Evolutionary conservation across 192 early-diverging fungal genomes (phyloP), one percentile per base, ranked within the genome.

Genomic region (Entomortierella beljakovae): DNA sequence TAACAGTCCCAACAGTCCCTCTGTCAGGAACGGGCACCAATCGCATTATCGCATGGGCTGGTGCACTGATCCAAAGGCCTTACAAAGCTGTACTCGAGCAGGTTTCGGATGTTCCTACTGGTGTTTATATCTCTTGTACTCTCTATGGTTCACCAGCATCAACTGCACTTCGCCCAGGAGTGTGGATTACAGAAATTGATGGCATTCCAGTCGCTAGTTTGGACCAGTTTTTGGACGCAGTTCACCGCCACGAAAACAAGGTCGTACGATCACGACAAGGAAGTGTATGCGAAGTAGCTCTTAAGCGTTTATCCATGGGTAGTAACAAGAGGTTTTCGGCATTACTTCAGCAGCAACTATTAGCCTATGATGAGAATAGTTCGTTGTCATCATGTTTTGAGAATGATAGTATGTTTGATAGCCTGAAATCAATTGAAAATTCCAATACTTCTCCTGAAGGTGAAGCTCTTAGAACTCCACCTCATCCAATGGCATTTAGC

Each of bases 1-100:
- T 98, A 25, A 64, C 60, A 3, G 91, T 97, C 1, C 89, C 90
- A 20, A 93, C 92, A 1, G 86, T 85, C 7, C 75, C 84, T 2
- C 77, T 83, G 58, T 67, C 83, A 35, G 84, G 85, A 8, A 83
- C 84, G 49, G 90, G 86, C 26, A 93, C 89, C 5, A 84, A 83
- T 9, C 87, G 91, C 34, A 84, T 95, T 0, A 80, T 98, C 35
- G 83, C 89, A 20, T 98, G 96, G 96, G 90, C 92, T 29, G 96
- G 96, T 15, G 94, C 92, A 0, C 67, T 91, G 23, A 86, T 95
- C 54, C 92, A 95, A 68, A 85, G 82, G 37, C 90, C 92, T 32
- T 88, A 92, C 76, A 89, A 88, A 64, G 88, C 92, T 7, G 84
- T 92, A 20, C 71, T 89, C 48, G 89, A 89, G 76, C 91, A 92